Evolutionary conservation across 176 grass and related monocot genomes (phyloP).

Genomic region (Saccharum spontaneum): DNA sequence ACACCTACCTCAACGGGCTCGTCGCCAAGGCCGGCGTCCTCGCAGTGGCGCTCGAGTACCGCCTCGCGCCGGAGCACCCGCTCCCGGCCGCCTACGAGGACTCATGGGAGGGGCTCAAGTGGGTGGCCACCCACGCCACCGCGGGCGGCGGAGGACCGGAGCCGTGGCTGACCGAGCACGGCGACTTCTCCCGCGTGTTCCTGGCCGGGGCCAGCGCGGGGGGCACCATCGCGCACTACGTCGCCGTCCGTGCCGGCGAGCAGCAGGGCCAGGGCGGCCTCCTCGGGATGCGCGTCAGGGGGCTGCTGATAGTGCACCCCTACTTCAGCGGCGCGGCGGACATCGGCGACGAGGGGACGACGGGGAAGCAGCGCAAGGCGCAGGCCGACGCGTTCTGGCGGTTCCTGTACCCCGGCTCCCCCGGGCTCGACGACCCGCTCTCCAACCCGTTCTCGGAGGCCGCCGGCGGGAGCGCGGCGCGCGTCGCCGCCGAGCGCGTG

Average conservation of each 20-base stretch:
- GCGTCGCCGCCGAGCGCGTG: conserved; percentile 53
- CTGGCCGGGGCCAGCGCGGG: conserved; percentile 59
- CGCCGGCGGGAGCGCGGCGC: conserved; percentile 46
- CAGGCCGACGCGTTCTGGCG: conserved; percentile 52
- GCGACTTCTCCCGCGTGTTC: conserved; percentile 62
- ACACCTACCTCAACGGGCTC: conserved; percentile 48
- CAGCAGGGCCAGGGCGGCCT: not conserved
- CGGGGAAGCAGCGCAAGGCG: conserved; percentile 44
- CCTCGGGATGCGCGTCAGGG: conserved; percentile 33
- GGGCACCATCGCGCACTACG: conserved; percentile 66
- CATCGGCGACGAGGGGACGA: conserved; percentile 48
- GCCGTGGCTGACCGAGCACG: conserved; percentile 64
- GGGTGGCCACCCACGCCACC: conserved; percentile 55
- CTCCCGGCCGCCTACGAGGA: conserved; percentile 74
- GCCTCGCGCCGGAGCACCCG: conserved; percentile 76
- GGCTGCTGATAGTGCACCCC: conserved; percentile 57
- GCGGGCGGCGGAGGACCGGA: not conserved
- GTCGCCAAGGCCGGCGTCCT: conserved; percentile 49
- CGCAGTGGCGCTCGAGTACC: conserved; percentile 71
- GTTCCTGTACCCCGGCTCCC: conserved; percentile 58
- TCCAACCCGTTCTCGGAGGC: conserved; percentile 69
- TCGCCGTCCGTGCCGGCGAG: conserved; percentile 53
- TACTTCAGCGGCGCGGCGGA: conserved; percentile 72
- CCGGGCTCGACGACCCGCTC: conserved; percentile 67
- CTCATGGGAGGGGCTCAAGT: conserved; percentile 49